Percentiles rank a stretch among this genome's conserved stretches.
Evolutionary conservation across 2,329 filamentous ascomycete species (phyloP).

Genomic region (Endocalyx cinctus): DNA sequence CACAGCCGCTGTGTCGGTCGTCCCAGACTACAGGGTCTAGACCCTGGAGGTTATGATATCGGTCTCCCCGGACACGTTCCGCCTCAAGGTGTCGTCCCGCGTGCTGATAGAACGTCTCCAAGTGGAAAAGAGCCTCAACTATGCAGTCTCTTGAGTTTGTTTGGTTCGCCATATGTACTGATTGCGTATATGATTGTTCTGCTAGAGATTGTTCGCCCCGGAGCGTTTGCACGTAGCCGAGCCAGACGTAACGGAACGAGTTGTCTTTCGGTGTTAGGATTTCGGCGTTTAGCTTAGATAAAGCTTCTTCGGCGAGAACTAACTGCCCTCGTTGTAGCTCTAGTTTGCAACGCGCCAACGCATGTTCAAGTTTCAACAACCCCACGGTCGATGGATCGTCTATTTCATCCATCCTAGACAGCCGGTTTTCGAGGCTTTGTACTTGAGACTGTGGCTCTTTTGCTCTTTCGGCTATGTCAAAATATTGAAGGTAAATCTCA

Average conservation of each 20-base stretch:
- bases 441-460: conserved; percentile 17
- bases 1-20: conserved; percentile 8
- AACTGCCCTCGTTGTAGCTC: conserved; percentile 14
- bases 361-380: conserved; percentile 21
- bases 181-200: conserved; percentile 19
- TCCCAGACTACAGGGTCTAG: conserved; percentile 18
- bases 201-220: conserved; percentile 16
- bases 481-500: conserved; percentile 22
- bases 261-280: conserved; percentile 19
- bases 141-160: conserved; percentile 22
- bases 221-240: conserved; percentile 21
- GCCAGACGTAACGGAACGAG: conserved; percentile 22
- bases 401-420: conserved; percentile 15
- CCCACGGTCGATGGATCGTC: conserved; percentile 10
- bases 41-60: conserved; percentile 16
- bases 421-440: conserved; percentile 9
- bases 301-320: conserved; percentile 19
- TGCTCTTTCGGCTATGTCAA: conserved; percentile 20
- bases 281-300: conserved; percentile 13
- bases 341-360: conserved; percentile 21
- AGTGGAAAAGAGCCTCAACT: conserved; percentile 23
- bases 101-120: conserved; percentile 24
- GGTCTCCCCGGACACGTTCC: conserved; percentile 19
- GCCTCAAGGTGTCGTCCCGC: conserved; percentile 17
- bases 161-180: conserved; percentile 17